Base-by-base conservation (phyloP, 305 asterid genomes). In the Fraxinus floribunda region DNA sequence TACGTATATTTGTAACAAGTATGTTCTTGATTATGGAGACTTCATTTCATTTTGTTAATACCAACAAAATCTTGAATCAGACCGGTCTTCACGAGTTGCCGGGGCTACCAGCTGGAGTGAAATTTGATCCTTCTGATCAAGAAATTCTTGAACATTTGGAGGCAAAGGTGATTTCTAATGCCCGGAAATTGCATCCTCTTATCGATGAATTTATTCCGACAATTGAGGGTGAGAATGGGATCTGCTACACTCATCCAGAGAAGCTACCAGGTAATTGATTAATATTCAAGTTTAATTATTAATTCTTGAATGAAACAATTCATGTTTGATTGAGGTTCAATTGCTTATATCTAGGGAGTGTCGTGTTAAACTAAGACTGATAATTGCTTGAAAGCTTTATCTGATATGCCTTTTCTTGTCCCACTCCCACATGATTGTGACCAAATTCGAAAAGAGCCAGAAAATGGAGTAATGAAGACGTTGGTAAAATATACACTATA, bases 171-270 rank as follows among this genome's bases (percentile, higher is more conserved):
- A n/a, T 78, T 13, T 82, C 86, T 13, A 93, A 94, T 83, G 75
- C 76, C 13, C 81, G 83, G 32, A 94, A 87, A 75, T 80, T 91
- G 39, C 99, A 94, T 89, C 99, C 99, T 16, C 83, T 94, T 15
- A 95, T 93, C 32, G 93, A 93, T 79, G 93, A 93, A 77, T 95
- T 95, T 75, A 95, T 95, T 38, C 94, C 97, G 2, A 93, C 98
- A 0, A 92, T 95, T 78, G 90, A 93, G 0, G 99, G 98, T 7
- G 93, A 93, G 83, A 91, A 95, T 84, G 99, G 99, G 36, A 95
- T 95, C 71, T 95, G 99, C 88, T 95, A 95, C 46, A 93, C 97
- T 81, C 99, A 95, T 80, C 99, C 99, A 0, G 92, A 93, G 89
- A 95, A 89, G 85, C 79, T 95, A 76, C 99, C 98, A 81, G 99